Conservation (phyloP, 148 eudicot genomes). For the Fagopyrum homotropicum region DNA sequence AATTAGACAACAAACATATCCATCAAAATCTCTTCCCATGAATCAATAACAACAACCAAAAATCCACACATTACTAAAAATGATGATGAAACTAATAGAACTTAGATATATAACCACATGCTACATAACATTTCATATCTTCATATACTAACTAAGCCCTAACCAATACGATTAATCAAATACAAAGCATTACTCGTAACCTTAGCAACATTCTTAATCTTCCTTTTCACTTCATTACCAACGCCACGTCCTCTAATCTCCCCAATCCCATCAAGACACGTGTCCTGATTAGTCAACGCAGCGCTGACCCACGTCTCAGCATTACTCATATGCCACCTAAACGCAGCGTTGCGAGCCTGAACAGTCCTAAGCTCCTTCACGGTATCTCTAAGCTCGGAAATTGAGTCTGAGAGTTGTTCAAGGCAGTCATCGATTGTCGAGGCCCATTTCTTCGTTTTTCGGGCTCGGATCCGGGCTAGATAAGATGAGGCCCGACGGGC, state of each 20-base stretch:
- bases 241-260: constrained; percentile 26
- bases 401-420: constrained; percentile 38
- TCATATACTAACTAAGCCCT: not conserved
- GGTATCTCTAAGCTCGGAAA: constrained; percentile 37
- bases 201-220: constrained; percentile 44
- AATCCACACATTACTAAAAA: too few relatives aligned
- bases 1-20: not conserved
- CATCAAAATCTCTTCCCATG: not conserved
- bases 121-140: not conserved
- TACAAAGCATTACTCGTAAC: constrained; percentile 65
- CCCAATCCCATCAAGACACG: constrained; percentile 50
- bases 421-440: constrained; percentile 40
- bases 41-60: not conserved
- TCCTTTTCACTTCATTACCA: constrained; percentile 27
- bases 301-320: constrained; percentile 69
- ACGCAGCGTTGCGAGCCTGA: constrained; percentile 14
- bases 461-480: constrained; percentile 17
- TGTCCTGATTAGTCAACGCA: constrained; percentile 48
- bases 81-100: too few relatives aligned
- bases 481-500: constrained; percentile 25
- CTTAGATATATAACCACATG: not conserved
- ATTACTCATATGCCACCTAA: constrained; percentile 57
- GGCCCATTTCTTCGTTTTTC: constrained; percentile 10
- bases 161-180: constrained; percentile 40
- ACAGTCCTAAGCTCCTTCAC: constrained; percentile 38